Evolutionary conservation across 2,329 filamentous ascomycete genomes (phyloP), one percentile per base, ranked within the genome.

Genomic region (Ophiocordyceps camponoti-leonardi): DNA sequence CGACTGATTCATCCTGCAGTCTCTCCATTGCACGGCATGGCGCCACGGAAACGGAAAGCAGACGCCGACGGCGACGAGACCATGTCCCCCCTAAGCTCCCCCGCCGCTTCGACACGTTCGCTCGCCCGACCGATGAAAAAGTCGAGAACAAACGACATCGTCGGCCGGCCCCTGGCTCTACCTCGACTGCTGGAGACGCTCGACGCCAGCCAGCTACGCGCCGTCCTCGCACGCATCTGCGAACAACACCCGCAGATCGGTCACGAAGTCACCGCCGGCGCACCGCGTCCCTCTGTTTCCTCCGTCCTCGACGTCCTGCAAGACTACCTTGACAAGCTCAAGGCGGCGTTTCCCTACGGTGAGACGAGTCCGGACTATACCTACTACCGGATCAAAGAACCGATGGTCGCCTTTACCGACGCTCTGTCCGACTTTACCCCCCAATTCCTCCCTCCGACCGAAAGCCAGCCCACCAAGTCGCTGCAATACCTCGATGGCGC

Each of bases 371-470:
- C 87, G 40, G 90, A 96, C 61, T 96, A 96, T 65, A 82, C 86
- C 44, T 98, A 95, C 62, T 93, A 95, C 60, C 79, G 92, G 54
- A 85, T 96, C 46, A 86, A 83, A 54, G 83, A 88, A 51, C 77
- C 83, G 35, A 72, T 96, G 18, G 68, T 79, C 23, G 80, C 86
- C 47, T 74, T 98, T 22, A 77, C 95, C 48, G 86, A 95, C 48
- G 87, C 92, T 41, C 72, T 98, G 41, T 81, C 83, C 60, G 92
- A 98, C 58, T 98, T 93, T 59, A 96, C 88, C 0, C 86, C 87
- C 4, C 87, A 96, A 61, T 98, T 94, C 57, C 77, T 98, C 3
- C 92, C 92, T 13, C 92, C 92, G 0, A 83, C 84, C 57, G 92
- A 98, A 66, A 71, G 76, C 2, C 88, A 95, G 58, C 71, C 84